Evolutionary conservation across 768 basidiomycete genomes (phyloP).

Genomic region (Tulasnella sp.): DNA sequence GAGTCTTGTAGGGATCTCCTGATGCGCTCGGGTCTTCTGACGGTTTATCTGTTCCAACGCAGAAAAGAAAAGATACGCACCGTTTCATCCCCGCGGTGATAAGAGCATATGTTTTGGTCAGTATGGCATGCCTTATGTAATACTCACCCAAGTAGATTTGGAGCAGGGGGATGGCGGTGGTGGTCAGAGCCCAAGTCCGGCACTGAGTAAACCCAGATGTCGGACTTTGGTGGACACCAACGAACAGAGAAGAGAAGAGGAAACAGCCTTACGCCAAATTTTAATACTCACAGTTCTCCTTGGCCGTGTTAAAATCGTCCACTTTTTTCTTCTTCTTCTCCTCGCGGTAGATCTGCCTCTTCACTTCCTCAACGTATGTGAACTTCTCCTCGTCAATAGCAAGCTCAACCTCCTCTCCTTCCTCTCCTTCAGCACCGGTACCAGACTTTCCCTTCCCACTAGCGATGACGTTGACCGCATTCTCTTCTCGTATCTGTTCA

Average conservation of each 20-base stretch:
- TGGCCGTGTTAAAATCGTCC: slow-evolving; percentile 68
- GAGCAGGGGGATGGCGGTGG: too few species aligned
- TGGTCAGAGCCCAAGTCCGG: too few species aligned
- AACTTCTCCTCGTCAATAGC: slow-evolving; percentile 28
- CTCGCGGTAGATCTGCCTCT: slow-evolving; percentile 66
- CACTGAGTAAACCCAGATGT: too few species aligned
- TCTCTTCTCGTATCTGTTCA: slow-evolving; percentile 61
- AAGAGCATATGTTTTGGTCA: too few species aligned
- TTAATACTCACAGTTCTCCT: slow-evolving; percentile 67
- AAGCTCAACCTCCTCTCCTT: slow-evolving; percentile 42
- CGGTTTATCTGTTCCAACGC: slow-evolving; percentile 64
- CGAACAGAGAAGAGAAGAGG: not conserved
- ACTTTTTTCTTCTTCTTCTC: slow-evolving; percentile 65
- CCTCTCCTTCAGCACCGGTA: slow-evolving; percentile 44
- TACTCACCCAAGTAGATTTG: too few species aligned
- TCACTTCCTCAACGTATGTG: slow-evolving; percentile 74
- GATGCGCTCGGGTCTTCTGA: slow-evolving; percentile 81
- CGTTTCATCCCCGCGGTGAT: not conserved
- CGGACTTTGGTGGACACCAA: too few species aligned
- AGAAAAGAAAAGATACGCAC: slow-evolving; percentile 17
- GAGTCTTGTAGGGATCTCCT: slow-evolving; percentile 96
- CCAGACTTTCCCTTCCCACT: slow-evolving; percentile 32
- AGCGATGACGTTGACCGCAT: slow-evolving; percentile 42
- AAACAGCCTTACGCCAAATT: not conserved
- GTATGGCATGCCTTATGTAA: too few species aligned